These are phyloP conservation scores for Pistacia atlantica DNA, from an alignment of 345 rosid genomes.

Conservation along the genomic window DNA sequence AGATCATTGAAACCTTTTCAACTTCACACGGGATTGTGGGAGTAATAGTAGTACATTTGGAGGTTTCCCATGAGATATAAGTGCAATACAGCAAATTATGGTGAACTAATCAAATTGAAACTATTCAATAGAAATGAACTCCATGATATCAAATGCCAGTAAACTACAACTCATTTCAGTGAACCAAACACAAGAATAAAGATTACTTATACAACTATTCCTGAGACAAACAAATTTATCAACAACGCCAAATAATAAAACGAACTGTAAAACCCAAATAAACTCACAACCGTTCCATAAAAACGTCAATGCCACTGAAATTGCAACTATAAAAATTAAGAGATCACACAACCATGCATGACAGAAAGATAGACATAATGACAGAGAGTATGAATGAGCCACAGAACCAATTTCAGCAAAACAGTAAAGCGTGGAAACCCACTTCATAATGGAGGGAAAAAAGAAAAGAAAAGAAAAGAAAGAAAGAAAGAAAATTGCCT, in stretches of 20 bases:
- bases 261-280: background rate
- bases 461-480: background rate
- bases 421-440: slow-evolving; percentile 19
- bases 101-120: background rate
- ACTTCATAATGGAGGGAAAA: slow-evolving; percentile 15
- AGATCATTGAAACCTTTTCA: slow-evolving; percentile 19
- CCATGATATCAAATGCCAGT: slow-evolving; percentile 11
- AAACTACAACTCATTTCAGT: background rate
- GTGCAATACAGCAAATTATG: slow-evolving; percentile 15
- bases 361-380: slow-evolving; percentile 9
- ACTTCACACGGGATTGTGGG: slow-evolving; percentile 13
- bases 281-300: background rate
- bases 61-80: slow-evolving; percentile 1
- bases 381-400: background rate
- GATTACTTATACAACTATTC: too few species aligned
- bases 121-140: background rate
- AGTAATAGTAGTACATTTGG: slow-evolving; percentile 19
- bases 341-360: background rate
- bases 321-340: background rate
- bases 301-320: background rate
- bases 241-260: too few species aligned
- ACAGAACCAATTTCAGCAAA: slow-evolving; percentile 3
- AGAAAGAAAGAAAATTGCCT: background rate
- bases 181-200: too few species aligned
- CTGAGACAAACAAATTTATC: too few species aligned